Evolutionary conservation across 106 monocot species (phyloP).

Genomic region (Phalaenopsis aphrodite): DNA sequence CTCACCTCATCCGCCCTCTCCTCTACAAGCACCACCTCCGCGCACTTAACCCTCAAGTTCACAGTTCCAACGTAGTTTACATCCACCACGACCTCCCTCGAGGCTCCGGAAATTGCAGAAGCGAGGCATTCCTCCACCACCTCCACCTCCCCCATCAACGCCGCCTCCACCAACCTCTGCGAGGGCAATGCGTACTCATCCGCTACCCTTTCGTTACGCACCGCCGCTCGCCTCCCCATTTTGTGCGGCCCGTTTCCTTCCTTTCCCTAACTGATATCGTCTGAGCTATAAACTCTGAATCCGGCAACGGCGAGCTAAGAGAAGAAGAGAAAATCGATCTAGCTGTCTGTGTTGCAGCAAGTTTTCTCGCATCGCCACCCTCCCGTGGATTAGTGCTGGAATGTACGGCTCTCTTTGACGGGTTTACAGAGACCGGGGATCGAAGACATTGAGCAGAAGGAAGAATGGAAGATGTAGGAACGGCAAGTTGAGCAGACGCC

Average conservation of each 20-base stretch:
- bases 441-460: neutral
- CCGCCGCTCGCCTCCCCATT: neutral
- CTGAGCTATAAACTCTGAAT: neutral
- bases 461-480: neutral
- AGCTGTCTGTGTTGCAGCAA: neutral
- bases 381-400: neutral
- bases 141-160: slow-evolving; percentile 27
- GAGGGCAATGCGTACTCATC: slow-evolving; percentile 23
- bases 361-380: neutral
- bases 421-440: neutral
- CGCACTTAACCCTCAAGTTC: slow-evolving; percentile 29
- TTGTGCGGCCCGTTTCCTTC: neutral
- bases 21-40: slow-evolving; percentile 28
- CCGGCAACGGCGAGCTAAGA: too few species aligned
- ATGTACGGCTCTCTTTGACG: neutral
- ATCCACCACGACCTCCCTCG: slow-evolving; percentile 10
- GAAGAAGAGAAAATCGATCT: neutral
- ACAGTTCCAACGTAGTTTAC: slow-evolving; percentile 38
- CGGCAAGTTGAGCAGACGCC: neutral
- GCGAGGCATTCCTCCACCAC: slow-evolving; percentile 21
- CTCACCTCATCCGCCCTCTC: slow-evolving; percentile 33
- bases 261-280: neutral
- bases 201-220: neutral
- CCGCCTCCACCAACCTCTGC: slow-evolving; percentile 42
- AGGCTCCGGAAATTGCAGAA: neutral